Evolutionary conservation across 495 filamentous ascomycete genomes (phyloP).

Genomic region (Hypoxylon cercidicola): DNA sequence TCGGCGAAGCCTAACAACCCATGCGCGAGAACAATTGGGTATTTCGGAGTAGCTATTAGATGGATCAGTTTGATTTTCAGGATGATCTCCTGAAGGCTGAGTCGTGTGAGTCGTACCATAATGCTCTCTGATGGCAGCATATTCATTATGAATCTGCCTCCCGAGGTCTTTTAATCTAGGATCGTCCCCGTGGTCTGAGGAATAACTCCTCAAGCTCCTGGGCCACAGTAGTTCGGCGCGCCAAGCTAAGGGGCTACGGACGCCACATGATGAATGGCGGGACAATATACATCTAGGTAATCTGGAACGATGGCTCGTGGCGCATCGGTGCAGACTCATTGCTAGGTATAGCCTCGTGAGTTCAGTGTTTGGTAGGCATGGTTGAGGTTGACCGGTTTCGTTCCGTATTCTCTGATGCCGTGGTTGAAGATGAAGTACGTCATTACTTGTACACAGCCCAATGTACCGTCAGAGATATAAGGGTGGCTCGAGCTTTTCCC

Average conservation of each 20-base stretch:
- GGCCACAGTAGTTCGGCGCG: background rate
- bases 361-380: background rate
- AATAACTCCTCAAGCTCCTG: constrained; percentile 30
- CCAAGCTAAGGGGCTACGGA: background rate
- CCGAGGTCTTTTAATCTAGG: constrained; percentile 71
- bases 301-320: constrained; percentile 14
- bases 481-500: background rate
- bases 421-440: too few species aligned
- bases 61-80: constrained; percentile 8
- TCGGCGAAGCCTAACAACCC: constrained; percentile 93
- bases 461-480: background rate
- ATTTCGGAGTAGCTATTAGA: constrained; percentile 65
- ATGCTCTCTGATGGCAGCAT: constrained; percentile 71
- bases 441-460: background rate
- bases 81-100: constrained; percentile 3
- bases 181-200: constrained; percentile 53
- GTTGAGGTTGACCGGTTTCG: background rate
- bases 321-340: constrained; percentile 31
- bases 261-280: background rate
- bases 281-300: constrained; percentile 1
- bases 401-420: background rate
- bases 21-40: constrained; percentile 87
- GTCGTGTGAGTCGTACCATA: constrained; percentile 66
- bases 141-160: constrained; percentile 79
- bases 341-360: background rate